Base-by-base conservation (phyloP, 129 eudicot genomes). In the Oenanthe sinensis region DNA sequence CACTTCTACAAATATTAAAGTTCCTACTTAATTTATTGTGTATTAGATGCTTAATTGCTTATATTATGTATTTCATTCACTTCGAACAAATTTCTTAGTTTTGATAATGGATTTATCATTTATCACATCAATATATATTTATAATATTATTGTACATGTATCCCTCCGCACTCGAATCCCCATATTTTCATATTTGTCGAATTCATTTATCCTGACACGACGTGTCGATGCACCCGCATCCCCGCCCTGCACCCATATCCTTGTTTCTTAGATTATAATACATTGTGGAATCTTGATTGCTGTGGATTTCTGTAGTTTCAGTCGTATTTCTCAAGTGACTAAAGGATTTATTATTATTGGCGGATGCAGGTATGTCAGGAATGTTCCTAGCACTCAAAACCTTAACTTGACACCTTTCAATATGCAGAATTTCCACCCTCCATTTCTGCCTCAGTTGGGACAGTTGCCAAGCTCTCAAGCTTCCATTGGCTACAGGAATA, bases 351-450 rank as follows among this genome's bases (percentile, higher is more conserved):
- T 89, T 33, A 45, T 74, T n/a, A 22, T 58, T 46, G 19, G 49
- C 30, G 37, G 36, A 71, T 84, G 81, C 84, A 92, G 97, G 90
- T 92, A 92, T 19, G 91, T 88, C 76, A 89, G 83, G 90, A 87
- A 77, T 84, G 80, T 84, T 72, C 96, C 97, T 1, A 79, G 45
- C 67, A 68, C 63, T 55, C 97, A 85, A 63, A 85, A 90, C 70
- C 79, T 88, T 74, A 82, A 76, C 83, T 20, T 81, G 85, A 10
- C 83, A 33, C 91, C 96, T 33, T 84, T 87, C 79, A 86, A 63
- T 81, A 52, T 84, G 87, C 97, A 86, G 77, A 88, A 83, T 55
- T 85, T 90, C 62, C 98, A 89, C 79, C 87, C 96, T 69, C 87
- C 91, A 42, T 81, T 77, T 80, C 87, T 95, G 46, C 87, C 92